These are phyloP conservation scores for Ceratobasidium sp. DNA, from an alignment of 1,284 basidiomycete genomes.

Conservation along the genomic window DNA sequence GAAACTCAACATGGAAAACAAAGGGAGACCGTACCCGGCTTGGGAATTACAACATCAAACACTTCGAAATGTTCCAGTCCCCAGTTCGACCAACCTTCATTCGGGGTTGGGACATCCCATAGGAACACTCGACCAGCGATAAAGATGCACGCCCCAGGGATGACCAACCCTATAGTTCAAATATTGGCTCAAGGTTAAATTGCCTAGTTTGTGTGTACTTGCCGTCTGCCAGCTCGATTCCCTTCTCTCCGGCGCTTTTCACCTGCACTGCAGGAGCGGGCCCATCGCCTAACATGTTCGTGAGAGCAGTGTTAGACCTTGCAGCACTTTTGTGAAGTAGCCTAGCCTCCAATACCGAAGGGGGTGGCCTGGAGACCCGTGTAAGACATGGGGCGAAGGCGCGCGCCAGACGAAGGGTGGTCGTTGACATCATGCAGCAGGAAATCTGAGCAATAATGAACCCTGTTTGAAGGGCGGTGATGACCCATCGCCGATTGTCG, in stretches of 20 bases:
- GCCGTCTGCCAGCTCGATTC: slow-evolving; percentile 74
- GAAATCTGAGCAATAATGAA: background rate
- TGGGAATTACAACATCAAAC: slow-evolving; percentile 85
- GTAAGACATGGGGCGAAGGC: slow-evolving; percentile 15
- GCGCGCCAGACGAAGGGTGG: slow-evolving; percentile 4
- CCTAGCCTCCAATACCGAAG: background rate
- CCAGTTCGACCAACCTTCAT: slow-evolving; percentile 70
- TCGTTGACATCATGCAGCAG: slow-evolving; percentile 33
- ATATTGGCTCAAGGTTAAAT: background rate
- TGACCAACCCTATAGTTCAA: slow-evolving; percentile 70
- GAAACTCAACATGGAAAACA: slow-evolving; percentile 2
- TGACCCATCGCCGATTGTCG: background rate
- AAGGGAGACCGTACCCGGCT: slow-evolving; percentile 76
- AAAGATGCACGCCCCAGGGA: slow-evolving; percentile 85
- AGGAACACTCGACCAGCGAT: slow-evolving; percentile 88
- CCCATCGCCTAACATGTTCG: slow-evolving; percentile 79
- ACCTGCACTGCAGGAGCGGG: slow-evolving; percentile 79
- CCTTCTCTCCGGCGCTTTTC: slow-evolving; percentile 68
- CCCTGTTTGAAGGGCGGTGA: slow-evolving; percentile 21
- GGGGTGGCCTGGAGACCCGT: background rate
- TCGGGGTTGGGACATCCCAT: slow-evolving; percentile 84
- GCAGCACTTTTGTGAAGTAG: background rate
- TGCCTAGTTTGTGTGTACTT: background rate
- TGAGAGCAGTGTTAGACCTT: slow-evolving; percentile 57
- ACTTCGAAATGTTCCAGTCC: slow-evolving; percentile 78